Conservation (phyloP, 208 protist species). For the Herpetomonas samuelpessoai region DNA sequence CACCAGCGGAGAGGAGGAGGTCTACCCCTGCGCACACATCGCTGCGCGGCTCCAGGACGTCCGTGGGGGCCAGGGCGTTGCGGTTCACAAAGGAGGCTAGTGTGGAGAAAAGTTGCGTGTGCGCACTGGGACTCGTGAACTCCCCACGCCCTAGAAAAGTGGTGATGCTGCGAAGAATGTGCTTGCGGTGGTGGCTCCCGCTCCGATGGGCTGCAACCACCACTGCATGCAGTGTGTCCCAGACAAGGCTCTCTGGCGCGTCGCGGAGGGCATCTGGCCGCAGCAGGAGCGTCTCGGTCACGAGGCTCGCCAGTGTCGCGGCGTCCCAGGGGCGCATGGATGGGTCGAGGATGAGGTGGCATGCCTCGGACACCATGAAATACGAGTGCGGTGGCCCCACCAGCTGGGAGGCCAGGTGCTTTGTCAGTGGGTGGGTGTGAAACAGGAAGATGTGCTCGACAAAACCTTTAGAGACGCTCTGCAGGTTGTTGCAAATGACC, state of each 20-base stretch:
- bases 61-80: constrained; percentile 26
- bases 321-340: constrained; percentile 74
- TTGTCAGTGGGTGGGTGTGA: constrained; percentile 68
- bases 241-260: constrained; percentile 61
- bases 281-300: constrained; percentile 64
- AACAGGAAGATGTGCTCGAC: constrained; percentile 66
- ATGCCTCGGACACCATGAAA: constrained; percentile 56
- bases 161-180: constrained; percentile 68
- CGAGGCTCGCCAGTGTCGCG: constrained; percentile 53
- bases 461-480: constrained; percentile 38
- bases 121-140: constrained; percentile 16
- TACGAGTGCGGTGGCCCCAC: constrained; percentile 45
- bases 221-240: constrained; percentile 86
- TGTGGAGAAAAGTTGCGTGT: constrained; percentile 63
- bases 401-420: constrained; percentile 47
- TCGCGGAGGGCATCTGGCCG: constrained; percentile 32
- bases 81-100: constrained; percentile 74
- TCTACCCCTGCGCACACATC: constrained; percentile 82
- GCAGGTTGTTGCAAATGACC: constrained; percentile 53
- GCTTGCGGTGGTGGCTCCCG: constrained; percentile 56
- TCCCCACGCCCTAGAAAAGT: constrained; percentile 44
- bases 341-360: constrained; percentile 57
- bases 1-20: constrained; percentile 54
- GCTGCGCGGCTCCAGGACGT: constrained; percentile 38
- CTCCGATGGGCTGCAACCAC: constrained; percentile 76